A percentile compares a stretch with the other conserved stretches of the same genome.
These are phyloP conservation scores for Mentha longifolia DNA, from an alignment of 257 asterid genomes.

Conservation along the genomic window DNA sequence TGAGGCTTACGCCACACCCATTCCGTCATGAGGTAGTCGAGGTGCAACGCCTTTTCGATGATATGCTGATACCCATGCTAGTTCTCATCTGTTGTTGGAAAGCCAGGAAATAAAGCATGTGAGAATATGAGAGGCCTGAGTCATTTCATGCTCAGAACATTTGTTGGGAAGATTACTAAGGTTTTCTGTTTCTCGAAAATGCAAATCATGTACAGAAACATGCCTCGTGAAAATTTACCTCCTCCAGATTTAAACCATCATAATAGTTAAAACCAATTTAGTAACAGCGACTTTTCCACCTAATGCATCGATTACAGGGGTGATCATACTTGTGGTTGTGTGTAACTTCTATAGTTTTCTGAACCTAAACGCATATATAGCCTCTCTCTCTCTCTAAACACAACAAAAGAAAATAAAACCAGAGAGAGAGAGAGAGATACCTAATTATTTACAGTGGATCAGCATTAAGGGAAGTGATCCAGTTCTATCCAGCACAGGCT, in stretches of 20 bases:
- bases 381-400: constrained; percentile 43
- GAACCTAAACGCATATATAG: constrained; percentile 39
- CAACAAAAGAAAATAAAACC: background rate
- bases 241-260: no score
- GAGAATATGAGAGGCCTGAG: background rate
- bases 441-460: constrained; percentile 60
- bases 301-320: constrained; percentile 37
- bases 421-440: constrained; percentile 42
- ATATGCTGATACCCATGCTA: background rate
- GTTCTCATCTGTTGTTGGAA: background rate
- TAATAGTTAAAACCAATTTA: background rate
- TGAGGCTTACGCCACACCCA: constrained; percentile 43
- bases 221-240: background rate
- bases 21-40: background rate
- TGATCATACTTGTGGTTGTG: background rate
- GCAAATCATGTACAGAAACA: background rate
- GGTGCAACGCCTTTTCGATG: background rate
- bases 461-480: constrained; percentile 28
- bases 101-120: background rate
- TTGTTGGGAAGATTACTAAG: background rate
- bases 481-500: constrained; percentile 21
- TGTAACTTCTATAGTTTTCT: constrained; percentile 30
- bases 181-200: background rate
- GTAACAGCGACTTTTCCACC: background rate
- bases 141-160: background rate